These are phyloP conservation scores for Hypomyces rosellus DNA, from an alignment of 2,329 filamentous ascomycete genomes.

Conservation along the genomic window DNA sequence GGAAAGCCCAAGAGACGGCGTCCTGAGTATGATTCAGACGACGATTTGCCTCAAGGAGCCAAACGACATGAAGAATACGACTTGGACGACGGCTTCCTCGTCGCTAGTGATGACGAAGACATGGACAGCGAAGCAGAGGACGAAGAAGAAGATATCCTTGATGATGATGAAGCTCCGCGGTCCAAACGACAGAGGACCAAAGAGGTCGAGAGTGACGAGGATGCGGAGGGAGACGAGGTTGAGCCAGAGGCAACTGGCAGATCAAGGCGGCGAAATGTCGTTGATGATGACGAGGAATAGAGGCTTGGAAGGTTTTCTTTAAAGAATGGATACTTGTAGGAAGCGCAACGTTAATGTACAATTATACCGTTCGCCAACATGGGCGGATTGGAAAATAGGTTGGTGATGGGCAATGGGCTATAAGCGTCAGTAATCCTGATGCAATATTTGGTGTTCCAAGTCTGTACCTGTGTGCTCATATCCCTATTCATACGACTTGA, in stretches of 20 bases:
- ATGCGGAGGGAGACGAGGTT: constrained; percentile 50
- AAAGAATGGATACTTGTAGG: neutral
- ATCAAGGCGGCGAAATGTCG: constrained; percentile 48
- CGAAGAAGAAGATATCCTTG: constrained; percentile 53
- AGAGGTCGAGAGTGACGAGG: constrained; percentile 41
- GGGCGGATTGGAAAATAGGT: too few relatives aligned
- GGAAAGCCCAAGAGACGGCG: constrained; percentile 48
- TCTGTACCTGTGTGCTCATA: too few relatives aligned
- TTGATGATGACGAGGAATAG: constrained; percentile 50
- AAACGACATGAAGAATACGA: constrained; percentile 70
- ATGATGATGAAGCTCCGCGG: constrained; percentile 43
- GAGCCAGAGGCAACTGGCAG: constrained; percentile 40
- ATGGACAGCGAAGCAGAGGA: constrained; percentile 56
- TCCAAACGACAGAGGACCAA: constrained; percentile 46
- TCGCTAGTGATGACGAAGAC: constrained; percentile 66
- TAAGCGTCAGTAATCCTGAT: too few relatives aligned
- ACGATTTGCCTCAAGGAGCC: constrained; percentile 57
- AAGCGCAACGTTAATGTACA: neutral
- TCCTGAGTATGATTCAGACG: constrained; percentile 70
- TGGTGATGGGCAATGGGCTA: too few relatives aligned
- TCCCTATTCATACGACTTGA: too few relatives aligned
- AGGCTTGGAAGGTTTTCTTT: neutral
- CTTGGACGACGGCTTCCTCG: constrained; percentile 72
- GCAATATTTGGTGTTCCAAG: too few relatives aligned
- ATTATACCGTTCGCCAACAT: too few relatives aligned